A percentile compares a stretch with the other conserved stretches of the same genome.
phyloP scores from a whole-genome alignment of 495 filamentous ascomycete species.

The Lasiosphaeris hirsuta region DNA sequence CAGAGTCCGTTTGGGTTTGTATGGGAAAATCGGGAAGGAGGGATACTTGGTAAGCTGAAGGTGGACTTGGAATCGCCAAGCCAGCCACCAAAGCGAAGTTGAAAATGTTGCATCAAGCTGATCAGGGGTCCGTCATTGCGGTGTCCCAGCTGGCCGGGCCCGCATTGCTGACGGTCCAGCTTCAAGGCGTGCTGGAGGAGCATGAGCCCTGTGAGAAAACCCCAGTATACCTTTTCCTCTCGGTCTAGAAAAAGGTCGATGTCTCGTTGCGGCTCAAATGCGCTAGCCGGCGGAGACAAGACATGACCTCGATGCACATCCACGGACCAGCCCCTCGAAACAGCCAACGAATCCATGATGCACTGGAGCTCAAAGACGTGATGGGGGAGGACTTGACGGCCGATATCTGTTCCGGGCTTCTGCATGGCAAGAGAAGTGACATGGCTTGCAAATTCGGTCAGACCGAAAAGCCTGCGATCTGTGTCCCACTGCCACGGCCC shows the following conservation, averaged over 20 bases:
- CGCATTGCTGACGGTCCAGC: not conserved
- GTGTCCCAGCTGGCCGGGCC: not conserved
- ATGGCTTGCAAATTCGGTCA: constrained; percentile 38
- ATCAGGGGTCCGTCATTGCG: constrained; percentile 15
- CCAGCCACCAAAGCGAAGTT: constrained; percentile 39
- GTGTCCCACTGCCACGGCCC: constrained; percentile 27
- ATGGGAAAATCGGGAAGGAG: constrained; percentile 42
- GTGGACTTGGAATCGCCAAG: constrained; percentile 44
- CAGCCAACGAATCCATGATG: constrained; percentile 43
- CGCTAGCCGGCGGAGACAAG: constrained; percentile 24
- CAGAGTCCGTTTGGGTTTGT: constrained; percentile 46
- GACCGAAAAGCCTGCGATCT: constrained; percentile 37
- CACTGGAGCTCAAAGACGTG: constrained; percentile 48
- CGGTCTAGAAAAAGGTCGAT: constrained; percentile 44
- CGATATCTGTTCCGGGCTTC: constrained; percentile 36
- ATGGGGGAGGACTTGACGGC: constrained; percentile 39
- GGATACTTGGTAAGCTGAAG: constrained; percentile 30
- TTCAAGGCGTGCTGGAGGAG: constrained; percentile 3
- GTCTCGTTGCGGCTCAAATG: constrained; percentile 40
- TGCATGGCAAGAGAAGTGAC: constrained; percentile 42
- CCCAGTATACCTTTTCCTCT: constrained; percentile 23
- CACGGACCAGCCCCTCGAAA: constrained; percentile 41
- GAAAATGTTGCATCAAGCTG: constrained; percentile 26
- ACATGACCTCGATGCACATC: constrained; percentile 31
- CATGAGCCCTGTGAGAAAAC: constrained; percentile 12